Percentiles rank a stretch among this genome's conserved stretches.
Conservation (phyloP, 164 flowering plant species). For the Stephania japonica region DNA sequence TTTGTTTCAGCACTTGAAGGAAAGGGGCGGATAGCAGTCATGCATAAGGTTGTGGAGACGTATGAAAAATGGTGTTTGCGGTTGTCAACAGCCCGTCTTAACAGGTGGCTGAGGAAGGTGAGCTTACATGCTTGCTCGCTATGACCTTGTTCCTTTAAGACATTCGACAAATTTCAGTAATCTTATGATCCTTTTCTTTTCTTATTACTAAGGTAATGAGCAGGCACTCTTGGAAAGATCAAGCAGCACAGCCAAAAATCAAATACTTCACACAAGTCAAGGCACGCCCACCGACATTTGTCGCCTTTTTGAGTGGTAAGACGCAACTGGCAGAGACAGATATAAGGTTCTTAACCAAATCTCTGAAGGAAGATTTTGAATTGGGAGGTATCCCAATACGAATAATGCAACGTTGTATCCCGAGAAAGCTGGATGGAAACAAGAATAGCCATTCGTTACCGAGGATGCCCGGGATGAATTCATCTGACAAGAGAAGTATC, state of each 20-base stretch:
- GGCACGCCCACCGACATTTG: conserved; percentile 96
- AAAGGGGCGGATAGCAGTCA: conserved; percentile 61
- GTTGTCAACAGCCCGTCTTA: conserved; percentile 81
- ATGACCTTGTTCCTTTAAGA: background rate
- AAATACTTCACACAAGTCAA: conserved; percentile 96
- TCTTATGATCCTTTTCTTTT: background rate
- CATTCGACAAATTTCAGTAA: background rate
- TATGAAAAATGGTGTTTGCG: conserved; percentile 93
- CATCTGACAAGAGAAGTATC: conserved; percentile 55
- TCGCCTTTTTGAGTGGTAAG: conserved; percentile 78
- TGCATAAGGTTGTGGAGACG: conserved; percentile 63
- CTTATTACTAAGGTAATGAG: conserved; percentile 67
- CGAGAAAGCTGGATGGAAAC: conserved; percentile 24
- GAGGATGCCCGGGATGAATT: conserved; percentile 23
- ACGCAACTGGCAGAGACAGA: conserved; percentile 62
- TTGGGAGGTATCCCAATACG: conserved; percentile 92
- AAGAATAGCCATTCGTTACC: conserved; percentile 21
- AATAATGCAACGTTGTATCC: conserved; percentile 64
- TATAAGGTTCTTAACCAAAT: conserved; percentile 71
- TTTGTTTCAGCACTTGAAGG: conserved; percentile 90
- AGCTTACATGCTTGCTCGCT: conserved; percentile 4
- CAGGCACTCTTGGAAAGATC: conserved; percentile 96
- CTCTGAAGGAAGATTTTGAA: conserved; percentile 91
- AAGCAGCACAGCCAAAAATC: conserved; percentile 78
- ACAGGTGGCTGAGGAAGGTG: conserved; percentile 93